Conservation (phyloP, 306 rosid species). For the Pachyrhizus erosus region DNA sequence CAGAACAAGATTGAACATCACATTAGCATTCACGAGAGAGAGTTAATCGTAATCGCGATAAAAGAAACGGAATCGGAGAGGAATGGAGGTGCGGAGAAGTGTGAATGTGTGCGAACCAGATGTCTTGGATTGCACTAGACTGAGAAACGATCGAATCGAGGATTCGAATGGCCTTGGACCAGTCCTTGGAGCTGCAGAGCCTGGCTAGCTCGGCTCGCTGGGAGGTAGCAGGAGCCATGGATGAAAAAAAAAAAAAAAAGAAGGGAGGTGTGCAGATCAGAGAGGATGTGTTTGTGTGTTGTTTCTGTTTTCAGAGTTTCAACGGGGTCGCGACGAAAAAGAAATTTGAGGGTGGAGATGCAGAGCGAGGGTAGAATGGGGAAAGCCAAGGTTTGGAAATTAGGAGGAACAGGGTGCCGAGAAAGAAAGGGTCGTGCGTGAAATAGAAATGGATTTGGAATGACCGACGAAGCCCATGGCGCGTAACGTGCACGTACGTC, state of each 20-base stretch:
- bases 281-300: not conserved
- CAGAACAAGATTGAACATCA: conserved; percentile 34
- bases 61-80: conserved; percentile 31
- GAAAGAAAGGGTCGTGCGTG: not conserved
- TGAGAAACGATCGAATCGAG: conserved; percentile 78
- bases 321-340: conserved; percentile 13
- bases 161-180: conserved; percentile 92
- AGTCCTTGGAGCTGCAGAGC: conserved; percentile 80
- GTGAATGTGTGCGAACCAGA: too few relatives aligned
- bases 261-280: conserved; percentile 47
- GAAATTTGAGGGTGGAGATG: conserved; percentile 5
- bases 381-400: not conserved
- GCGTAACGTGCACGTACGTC: conserved; percentile 29
- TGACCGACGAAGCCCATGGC: not conserved
- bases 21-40: not conserved
- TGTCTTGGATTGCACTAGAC: conserved; percentile 74
- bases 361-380: not conserved
- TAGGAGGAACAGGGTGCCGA: not conserved
- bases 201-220: conserved; percentile 76
- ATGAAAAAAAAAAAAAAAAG: not conserved
- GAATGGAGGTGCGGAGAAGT: conserved; percentile 16
- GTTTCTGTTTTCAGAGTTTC: conserved; percentile 27
- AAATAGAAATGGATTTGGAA: not conserved
- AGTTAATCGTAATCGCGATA: not conserved
- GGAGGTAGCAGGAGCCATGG: conserved; percentile 65